Evolutionary conservation across 2,329 filamentous ascomycete genomes (phyloP).

Genomic region (Didymella arachidicola): DNA sequence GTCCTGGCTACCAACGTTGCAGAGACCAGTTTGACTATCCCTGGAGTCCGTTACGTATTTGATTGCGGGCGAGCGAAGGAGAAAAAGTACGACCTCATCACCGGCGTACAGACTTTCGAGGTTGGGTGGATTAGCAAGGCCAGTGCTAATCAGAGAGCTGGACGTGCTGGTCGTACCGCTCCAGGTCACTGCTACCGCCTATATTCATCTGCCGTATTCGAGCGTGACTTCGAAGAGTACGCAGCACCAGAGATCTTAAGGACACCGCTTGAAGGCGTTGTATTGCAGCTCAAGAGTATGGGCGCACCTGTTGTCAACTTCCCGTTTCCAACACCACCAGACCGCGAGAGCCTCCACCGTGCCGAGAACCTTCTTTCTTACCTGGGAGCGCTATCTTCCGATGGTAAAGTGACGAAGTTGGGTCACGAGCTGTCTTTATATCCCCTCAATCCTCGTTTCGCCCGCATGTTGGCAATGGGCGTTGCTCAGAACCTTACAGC

Average conservation of each 20-base stretch:
- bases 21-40: conserved; percentile 96
- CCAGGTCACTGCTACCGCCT: conserved; percentile 95
- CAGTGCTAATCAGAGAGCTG: conserved; percentile 87
- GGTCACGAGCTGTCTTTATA: conserved; percentile 87
- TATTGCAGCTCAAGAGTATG: conserved; percentile 94
- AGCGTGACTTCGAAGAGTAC: conserved; percentile 85
- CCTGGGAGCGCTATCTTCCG: conserved; percentile 76
- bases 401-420: conserved; percentile 78
- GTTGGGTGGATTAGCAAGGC: conserved; percentile 98
- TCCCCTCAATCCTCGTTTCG: conserved; percentile 87
- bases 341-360: conserved; percentile 75
- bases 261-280: conserved; percentile 88
- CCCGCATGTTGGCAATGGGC: conserved; percentile 89
- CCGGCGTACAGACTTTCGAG: conserved; percentile 93
- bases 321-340: conserved; percentile 91
- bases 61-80: conserved; percentile 94
- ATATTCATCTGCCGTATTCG: conserved; percentile 94
- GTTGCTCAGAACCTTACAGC: conserved; percentile 82
- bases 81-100: conserved; percentile 84
- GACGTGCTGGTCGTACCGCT: conserved; percentile 92
- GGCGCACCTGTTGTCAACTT: conserved; percentile 91
- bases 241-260: conserved; percentile 87
- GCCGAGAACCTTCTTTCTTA: conserved; percentile 88
- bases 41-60: conserved; percentile 93
- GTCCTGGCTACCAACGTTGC: conserved; percentile 96